Conservation (phyloP, 495 filamentous ascomycete genomes). For the Clohesyomyces aquaticus region DNA sequence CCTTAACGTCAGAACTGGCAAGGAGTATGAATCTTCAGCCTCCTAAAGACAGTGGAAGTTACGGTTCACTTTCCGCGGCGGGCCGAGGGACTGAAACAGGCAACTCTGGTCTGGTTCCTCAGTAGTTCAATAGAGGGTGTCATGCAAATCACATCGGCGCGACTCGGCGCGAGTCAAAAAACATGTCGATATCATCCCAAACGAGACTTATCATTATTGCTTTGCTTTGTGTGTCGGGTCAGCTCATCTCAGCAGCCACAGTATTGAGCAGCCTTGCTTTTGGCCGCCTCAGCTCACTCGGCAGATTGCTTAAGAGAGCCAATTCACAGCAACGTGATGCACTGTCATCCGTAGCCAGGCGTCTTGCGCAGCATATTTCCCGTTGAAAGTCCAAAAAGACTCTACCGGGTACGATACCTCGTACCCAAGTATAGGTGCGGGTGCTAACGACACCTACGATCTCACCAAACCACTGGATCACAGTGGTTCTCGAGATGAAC, state of each 20-base stretch:
- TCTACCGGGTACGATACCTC: background rate
- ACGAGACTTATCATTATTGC: background rate
- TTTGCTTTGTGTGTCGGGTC: background rate
- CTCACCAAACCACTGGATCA: constrained; percentile 20
- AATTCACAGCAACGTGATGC: too few relatives aligned
- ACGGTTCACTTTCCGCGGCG: constrained; percentile 19
- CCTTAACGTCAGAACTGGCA: background rate
- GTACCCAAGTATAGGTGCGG: constrained; percentile 2
- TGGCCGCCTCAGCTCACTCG: background rate
- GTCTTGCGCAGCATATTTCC: too few relatives aligned
- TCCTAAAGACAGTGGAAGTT: constrained; percentile 16
- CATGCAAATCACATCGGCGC: constrained; percentile 13
- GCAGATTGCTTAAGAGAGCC: too few relatives aligned
- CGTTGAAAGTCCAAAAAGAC: too few relatives aligned
- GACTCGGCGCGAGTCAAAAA: constrained; percentile 6
- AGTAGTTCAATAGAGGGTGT: background rate
- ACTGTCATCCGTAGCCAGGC: too few relatives aligned
- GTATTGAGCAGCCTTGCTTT: constrained; percentile 4
- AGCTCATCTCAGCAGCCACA: constrained; percentile 13
- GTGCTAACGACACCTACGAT: constrained; percentile 4
- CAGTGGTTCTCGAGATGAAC: constrained; percentile 9
- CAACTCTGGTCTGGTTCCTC: background rate
- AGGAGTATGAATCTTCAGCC: background rate
- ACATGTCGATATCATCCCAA: background rate
- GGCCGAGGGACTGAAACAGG: background rate